phyloP scores from a whole-genome alignment of 1,284 basidiomycete species.

The Ceratobasidium sp. region DNA sequence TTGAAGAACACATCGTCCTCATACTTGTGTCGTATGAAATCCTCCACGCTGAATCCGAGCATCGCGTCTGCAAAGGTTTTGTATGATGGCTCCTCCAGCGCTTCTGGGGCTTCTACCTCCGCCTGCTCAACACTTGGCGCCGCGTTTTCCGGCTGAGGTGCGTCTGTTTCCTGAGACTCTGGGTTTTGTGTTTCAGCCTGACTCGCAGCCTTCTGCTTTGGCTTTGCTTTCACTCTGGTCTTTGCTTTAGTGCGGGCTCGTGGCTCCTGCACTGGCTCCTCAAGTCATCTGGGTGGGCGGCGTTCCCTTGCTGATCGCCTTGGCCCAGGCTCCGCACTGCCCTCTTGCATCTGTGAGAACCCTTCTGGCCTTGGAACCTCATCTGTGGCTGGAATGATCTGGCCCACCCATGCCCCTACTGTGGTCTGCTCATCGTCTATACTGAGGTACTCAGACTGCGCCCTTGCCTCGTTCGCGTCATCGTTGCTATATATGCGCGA shows the following conservation, averaged over 20 bases:
- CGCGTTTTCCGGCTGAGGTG: too few species aligned
- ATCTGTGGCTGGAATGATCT: neutral
- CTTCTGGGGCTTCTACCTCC: slow-evolving; percentile 14
- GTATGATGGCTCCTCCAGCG: neutral
- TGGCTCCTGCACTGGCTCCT: too few species aligned
- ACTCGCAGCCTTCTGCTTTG: too few species aligned
- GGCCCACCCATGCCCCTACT: neutral
- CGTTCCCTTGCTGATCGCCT: neutral
- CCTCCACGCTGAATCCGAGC: neutral
- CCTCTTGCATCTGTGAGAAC: neutral
- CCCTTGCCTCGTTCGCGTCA: slow-evolving; percentile 50
- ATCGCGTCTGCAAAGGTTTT: slow-evolving; percentile 9
- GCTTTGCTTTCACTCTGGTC: too few species aligned
- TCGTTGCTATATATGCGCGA: slow-evolving; percentile 57
- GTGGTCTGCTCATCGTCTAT: slow-evolving; percentile 25
- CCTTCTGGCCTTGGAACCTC: neutral
- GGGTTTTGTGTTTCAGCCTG: too few species aligned
- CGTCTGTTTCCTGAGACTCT: too few species aligned
- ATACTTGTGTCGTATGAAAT: slow-evolving; percentile 44
- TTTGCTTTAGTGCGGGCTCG: too few species aligned
- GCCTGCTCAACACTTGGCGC: too few species aligned
- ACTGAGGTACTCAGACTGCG: slow-evolving; percentile 51
- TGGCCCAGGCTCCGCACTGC: neutral
- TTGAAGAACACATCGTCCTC: slow-evolving; percentile 51
- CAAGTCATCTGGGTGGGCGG: too few species aligned